phyloP scores from a whole-genome alignment of 306 rosid species.

The Astragalus membranaceus region DNA sequence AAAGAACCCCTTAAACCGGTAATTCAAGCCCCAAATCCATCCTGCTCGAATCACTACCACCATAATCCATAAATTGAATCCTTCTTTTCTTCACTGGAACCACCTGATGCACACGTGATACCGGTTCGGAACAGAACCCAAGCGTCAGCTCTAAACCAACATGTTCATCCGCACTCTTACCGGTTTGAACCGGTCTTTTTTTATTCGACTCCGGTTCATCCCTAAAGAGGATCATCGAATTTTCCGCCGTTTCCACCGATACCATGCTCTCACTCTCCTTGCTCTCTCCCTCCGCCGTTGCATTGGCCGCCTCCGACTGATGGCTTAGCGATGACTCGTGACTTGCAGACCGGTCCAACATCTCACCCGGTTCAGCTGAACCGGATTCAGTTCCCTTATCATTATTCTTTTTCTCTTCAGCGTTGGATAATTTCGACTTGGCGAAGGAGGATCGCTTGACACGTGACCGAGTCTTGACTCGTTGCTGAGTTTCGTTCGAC shows the following conservation, averaged over 20 bases:
- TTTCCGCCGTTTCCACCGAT: slow-evolving; percentile 61
- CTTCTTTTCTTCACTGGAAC: slow-evolving; percentile 80
- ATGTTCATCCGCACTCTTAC: slow-evolving; percentile 14
- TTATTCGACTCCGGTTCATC: slow-evolving; percentile 43
- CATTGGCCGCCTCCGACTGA: slow-evolving; percentile 60
- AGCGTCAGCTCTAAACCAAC: slow-evolving; percentile 69
- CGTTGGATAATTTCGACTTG: slow-evolving; percentile 31
- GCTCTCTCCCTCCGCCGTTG: slow-evolving; percentile 43
- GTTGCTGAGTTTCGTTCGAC: slow-evolving; percentile 23
- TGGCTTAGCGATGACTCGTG: slow-evolving; percentile 90
- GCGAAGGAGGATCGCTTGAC: slow-evolving; percentile 35
- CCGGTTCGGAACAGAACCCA: slow-evolving; percentile 46
- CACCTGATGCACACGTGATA: slow-evolving; percentile 42
- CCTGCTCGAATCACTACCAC: slow-evolving; percentile 10
- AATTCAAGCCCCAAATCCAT: slow-evolving; percentile 46
- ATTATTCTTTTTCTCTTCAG: neutral
- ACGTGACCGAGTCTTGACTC: slow-evolving; percentile 61
- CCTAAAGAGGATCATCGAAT: slow-evolving; percentile 33
- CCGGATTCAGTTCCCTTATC: neutral
- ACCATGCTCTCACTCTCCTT: slow-evolving; percentile 74
- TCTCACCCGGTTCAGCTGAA: slow-evolving; percentile 21
- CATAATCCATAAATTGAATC: slow-evolving; percentile 23
- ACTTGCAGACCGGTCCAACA: slow-evolving; percentile 54
- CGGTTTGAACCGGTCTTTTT: neutral
- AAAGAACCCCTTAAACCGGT: slow-evolving; percentile 26